A percentile compares a stretch with the other conserved stretches of the same genome.
Evolutionary conservation across 2,329 filamentous ascomycete genomes (phyloP).

Genomic region (Botrytis porri): DNA sequence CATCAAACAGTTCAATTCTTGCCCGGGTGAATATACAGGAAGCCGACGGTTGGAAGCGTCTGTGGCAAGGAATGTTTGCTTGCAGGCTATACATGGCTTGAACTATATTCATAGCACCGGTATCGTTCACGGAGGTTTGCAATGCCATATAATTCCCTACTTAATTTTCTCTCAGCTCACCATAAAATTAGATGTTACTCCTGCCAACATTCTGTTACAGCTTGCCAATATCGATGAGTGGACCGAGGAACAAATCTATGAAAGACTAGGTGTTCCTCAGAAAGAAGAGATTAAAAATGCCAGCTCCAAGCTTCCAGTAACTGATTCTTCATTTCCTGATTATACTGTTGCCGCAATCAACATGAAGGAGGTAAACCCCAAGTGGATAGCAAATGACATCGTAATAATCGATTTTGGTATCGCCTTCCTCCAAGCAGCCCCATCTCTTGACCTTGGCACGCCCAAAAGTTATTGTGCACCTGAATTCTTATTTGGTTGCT

Average conservation of each 20-base stretch:
- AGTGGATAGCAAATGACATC: slow-evolving; percentile 26
- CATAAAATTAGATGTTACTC: slow-evolving; percentile 22
- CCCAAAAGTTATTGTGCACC: slow-evolving; percentile 26
- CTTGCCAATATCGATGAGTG: slow-evolving; percentile 27
- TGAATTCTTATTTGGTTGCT: slow-evolving; percentile 24
- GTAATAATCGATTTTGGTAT: slow-evolving; percentile 29
- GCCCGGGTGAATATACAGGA: slow-evolving; percentile 25
- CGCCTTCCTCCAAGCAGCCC: slow-evolving; percentile 18
- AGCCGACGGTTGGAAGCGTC: slow-evolving; percentile 25
- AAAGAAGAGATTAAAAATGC: slow-evolving; percentile 16
- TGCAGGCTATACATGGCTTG: slow-evolving; percentile 25
- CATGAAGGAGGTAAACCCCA: slow-evolving; percentile 25
- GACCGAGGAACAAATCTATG: slow-evolving; percentile 22
- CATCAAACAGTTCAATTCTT: slow-evolving; percentile 28
- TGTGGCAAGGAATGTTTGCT: slow-evolving; percentile 25
- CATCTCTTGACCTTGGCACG: slow-evolving; percentile 23
- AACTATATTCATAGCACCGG: slow-evolving; percentile 26
- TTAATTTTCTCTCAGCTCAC: not conserved
- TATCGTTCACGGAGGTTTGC: slow-evolving; percentile 28
- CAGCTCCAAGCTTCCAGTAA: not conserved
- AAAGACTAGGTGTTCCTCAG: slow-evolving; percentile 24
- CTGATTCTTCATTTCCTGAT: slow-evolving; percentile 13
- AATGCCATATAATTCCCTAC: not conserved
- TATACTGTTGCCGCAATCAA: slow-evolving; percentile 24
- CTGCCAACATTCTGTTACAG: slow-evolving; percentile 26